Evolutionary conservation across 176 grass and related monocot genomes (phyloP).

Genomic region (Urochloa ruziziensis): DNA sequence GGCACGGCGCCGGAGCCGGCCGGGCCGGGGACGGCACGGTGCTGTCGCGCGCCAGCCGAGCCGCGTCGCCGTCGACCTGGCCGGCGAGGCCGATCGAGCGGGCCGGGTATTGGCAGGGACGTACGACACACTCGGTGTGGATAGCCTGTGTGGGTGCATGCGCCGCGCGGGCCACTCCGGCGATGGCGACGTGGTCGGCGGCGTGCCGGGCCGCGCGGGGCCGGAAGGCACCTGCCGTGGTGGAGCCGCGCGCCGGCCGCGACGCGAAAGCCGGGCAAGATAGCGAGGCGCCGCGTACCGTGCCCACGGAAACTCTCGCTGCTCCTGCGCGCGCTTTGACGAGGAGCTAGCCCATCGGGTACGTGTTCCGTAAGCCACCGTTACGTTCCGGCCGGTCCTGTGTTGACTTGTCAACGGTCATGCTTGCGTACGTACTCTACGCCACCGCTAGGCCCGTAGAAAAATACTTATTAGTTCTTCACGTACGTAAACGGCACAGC

Average conservation of each 20-base stretch:
- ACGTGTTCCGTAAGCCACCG: background rate
- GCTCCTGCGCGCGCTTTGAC: background rate
- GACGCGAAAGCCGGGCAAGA: background rate
- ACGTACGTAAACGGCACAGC: background rate
- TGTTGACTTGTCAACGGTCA: background rate
- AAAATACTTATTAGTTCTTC: too few relatives aligned
- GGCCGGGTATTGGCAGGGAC: too few relatives aligned
- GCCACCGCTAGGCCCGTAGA: background rate
- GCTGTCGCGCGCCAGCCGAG: conserved; percentile 16
- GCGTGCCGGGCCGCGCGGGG: background rate
- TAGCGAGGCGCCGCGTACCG: background rate
- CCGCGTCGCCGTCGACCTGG: conserved; percentile 17
- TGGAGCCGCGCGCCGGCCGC: conserved; percentile 15
- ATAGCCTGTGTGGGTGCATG: too few relatives aligned
- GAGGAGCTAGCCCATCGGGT: background rate
- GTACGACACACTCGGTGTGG: too few relatives aligned
- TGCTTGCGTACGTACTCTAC: background rate
- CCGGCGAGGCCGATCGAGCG: background rate
- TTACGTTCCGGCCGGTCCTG: background rate
- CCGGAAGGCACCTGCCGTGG: background rate
- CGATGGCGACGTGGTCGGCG: conserved; percentile 27
- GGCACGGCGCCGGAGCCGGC: background rate
- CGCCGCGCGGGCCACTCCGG: too few relatives aligned
- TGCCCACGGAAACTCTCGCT: conserved; percentile 3
- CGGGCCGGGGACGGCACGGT: background rate